Percentiles rank a stretch among this genome's conserved stretches.
Conservation (phyloP, 805 yeast species). For the Wickerhamiella siamensis region DNA sequence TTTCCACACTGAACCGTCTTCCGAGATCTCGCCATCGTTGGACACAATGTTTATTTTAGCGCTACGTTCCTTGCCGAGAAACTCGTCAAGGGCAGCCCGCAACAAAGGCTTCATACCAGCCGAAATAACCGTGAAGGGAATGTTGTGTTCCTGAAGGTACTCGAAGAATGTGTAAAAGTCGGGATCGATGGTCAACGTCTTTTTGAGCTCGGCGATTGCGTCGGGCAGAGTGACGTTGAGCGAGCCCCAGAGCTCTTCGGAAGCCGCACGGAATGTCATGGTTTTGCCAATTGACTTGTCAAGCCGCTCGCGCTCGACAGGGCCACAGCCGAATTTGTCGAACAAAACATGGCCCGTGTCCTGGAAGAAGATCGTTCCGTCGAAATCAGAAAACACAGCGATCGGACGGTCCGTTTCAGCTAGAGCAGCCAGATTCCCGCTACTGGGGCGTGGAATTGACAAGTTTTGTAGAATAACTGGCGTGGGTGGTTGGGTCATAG, state of each 20-base stretch:
- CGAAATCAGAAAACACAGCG: conserved; percentile 27
- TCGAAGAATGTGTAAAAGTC: conserved; percentile 28
- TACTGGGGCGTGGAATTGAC: conserved; percentile 18
- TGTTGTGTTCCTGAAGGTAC: conserved; percentile 26
- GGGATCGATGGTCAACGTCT: conserved; percentile 27
- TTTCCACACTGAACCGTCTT: conserved; percentile 28
- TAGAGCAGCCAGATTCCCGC: conserved; percentile 18
- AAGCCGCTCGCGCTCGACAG: conserved; percentile 25
- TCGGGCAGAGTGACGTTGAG: conserved; percentile 27
- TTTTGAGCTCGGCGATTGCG: conserved; percentile 26
- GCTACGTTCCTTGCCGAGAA: conserved; percentile 27
- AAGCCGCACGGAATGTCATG: conserved; percentile 28
- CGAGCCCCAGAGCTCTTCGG: conserved; percentile 32
- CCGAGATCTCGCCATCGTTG: conserved; percentile 27
- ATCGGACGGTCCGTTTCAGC: conserved; percentile 19
- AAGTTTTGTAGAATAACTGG: conserved; percentile 14
- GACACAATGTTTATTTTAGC: conserved; percentile 28
- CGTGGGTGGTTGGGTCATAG: conserved; percentile 3
- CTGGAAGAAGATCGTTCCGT: conserved; percentile 33
- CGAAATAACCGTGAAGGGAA: conserved; percentile 30
- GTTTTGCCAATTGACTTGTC: conserved; percentile 28
- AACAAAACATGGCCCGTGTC: conserved; percentile 34
- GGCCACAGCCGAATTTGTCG: conserved; percentile 31
- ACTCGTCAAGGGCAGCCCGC: conserved; percentile 29
- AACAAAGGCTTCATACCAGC: conserved; percentile 32